Conservation (phyloP, 208 protist genomes). For the Trypanosomatidae sp. region DNA sequence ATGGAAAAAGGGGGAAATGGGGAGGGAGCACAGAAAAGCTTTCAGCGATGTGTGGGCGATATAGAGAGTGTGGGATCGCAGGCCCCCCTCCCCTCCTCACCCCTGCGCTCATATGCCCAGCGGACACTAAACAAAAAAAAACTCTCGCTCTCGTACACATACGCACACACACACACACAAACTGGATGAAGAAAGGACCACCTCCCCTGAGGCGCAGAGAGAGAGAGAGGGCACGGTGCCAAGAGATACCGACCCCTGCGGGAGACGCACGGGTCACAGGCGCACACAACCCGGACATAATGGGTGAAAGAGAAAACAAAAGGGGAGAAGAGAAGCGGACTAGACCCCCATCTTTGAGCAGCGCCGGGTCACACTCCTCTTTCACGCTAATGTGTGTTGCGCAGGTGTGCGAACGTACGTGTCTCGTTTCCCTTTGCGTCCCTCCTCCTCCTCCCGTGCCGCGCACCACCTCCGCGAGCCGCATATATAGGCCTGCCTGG, state of each 20-base stretch:
- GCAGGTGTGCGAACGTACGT: background rate
- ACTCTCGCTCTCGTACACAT: no score
- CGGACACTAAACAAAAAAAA: no score
- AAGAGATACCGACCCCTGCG: background rate
- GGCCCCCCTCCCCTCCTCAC: no score
- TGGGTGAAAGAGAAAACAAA: constrained; percentile 14
- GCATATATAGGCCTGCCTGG: background rate
- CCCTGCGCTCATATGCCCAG: no score
- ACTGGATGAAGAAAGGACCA: background rate
- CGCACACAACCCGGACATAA: background rate
- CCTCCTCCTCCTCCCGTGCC: background rate
- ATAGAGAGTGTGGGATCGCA: no score
- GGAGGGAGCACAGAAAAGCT: no score
- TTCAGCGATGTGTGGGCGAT: no score
- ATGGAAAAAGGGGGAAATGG: no score
- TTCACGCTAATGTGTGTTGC: background rate
- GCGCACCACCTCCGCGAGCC: background rate
- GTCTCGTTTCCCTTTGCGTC: background rate
- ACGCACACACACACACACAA: background rate
- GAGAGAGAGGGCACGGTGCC: background rate
- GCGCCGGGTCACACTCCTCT: background rate
- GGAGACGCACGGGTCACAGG: background rate
- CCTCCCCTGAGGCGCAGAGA: background rate
- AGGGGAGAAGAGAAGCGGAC: constrained; percentile 6
- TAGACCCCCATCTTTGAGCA: background rate